Percentiles rank a stretch among this genome's conserved stretches.
Conservation (phyloP, 352 stramenopile genomes). For the Globisporangium spiculum region DNA sequence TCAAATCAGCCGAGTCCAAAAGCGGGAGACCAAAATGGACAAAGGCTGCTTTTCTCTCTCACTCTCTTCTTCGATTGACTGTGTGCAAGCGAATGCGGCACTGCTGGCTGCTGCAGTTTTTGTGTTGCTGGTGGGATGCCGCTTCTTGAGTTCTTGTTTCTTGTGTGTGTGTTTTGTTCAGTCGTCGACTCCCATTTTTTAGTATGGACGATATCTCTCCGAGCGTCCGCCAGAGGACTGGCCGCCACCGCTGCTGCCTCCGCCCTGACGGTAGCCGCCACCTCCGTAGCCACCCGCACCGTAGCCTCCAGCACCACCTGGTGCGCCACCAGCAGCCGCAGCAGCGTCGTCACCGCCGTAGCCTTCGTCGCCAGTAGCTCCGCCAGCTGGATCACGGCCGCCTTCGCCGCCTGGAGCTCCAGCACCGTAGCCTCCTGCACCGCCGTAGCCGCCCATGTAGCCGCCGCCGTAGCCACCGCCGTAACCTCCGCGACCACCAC, state of each 20-base stretch:
- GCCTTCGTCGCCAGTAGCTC: constrained; percentile 24
- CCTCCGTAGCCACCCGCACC: constrained; percentile 31
- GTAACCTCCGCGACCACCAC: constrained; percentile 26
- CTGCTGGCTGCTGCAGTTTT: not conserved
- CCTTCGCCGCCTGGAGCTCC: constrained; percentile 21
- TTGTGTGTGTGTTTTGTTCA: not conserved
- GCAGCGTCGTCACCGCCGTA: constrained; percentile 24
- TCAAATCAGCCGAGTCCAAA: not conserved
- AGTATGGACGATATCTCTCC: constrained; percentile 86
- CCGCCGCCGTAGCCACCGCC: constrained; percentile 32
- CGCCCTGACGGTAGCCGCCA: constrained; percentile 55
- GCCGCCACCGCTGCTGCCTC: constrained; percentile 34
- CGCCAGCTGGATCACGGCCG: constrained; percentile 18
- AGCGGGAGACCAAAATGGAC: not conserved
- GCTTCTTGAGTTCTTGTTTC: constrained; percentile 4
- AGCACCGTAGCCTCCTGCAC: constrained; percentile 21
- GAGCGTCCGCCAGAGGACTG: constrained; percentile 56
- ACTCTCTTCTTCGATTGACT: no score
- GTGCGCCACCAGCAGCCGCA: constrained; percentile 31
- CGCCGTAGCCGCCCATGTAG: constrained; percentile 28
- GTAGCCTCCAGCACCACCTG: constrained; percentile 38
- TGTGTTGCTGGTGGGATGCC: not conserved
- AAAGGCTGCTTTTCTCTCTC: no score
- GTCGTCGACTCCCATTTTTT: constrained; percentile 19
- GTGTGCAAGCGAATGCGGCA: no score